A percentile compares a stretch with the other conserved stretches of the same genome.
These are phyloP conservation scores for Linum lewisii DNA, from an alignment of 345 rosid genomes.

Conservation along the genomic window DNA sequence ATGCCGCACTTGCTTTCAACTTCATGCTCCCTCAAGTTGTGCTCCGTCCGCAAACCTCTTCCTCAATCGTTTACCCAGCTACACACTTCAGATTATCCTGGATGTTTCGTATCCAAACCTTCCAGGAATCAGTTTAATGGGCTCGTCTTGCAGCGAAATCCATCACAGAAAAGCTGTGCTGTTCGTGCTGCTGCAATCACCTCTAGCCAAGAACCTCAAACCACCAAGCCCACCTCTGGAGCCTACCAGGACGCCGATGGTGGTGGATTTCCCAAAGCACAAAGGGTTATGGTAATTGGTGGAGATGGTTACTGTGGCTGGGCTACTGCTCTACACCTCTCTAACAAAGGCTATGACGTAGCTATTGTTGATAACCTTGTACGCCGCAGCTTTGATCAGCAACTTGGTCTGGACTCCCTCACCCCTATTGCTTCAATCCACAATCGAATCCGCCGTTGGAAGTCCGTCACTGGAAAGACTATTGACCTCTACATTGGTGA, in stretches of 20 bases:
- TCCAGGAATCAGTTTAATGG: conserved; percentile 25
- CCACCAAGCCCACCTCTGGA: conserved; percentile 34
- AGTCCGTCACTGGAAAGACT: conserved; percentile 67
- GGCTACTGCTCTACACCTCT: conserved; percentile 95
- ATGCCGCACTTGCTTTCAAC: conserved; percentile 68
- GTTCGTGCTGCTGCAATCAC: conserved; percentile 41
- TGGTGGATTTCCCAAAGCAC: conserved; percentile 35
- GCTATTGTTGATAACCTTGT: conserved; percentile 77
- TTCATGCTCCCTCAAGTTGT: conserved; percentile 42
- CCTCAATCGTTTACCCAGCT: conserved; percentile 20
- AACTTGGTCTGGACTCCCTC: conserved; percentile 80
- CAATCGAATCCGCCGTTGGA: conserved; percentile 75
- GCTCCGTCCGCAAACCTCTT: conserved; percentile 25
- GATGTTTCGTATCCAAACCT: conserved; percentile 25
- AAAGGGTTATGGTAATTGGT: conserved; percentile 87
- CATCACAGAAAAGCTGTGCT: conserved; percentile 18
- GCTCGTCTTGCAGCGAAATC: conserved; percentile 27
- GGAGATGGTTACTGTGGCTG: conserved; percentile 99
- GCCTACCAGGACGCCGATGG: conserved; percentile 23
- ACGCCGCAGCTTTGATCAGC: conserved; percentile 86
- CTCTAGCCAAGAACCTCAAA: conserved; percentile 42
- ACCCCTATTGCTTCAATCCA: conserved; percentile 87
- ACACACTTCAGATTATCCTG: conserved; percentile 14
- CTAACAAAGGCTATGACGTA: conserved; percentile 73
- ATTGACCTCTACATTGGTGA: conserved; percentile 81